Evolutionary conservation across 208 protist species (phyloP).

Genomic region (Vickermania spadyakhi): DNA sequence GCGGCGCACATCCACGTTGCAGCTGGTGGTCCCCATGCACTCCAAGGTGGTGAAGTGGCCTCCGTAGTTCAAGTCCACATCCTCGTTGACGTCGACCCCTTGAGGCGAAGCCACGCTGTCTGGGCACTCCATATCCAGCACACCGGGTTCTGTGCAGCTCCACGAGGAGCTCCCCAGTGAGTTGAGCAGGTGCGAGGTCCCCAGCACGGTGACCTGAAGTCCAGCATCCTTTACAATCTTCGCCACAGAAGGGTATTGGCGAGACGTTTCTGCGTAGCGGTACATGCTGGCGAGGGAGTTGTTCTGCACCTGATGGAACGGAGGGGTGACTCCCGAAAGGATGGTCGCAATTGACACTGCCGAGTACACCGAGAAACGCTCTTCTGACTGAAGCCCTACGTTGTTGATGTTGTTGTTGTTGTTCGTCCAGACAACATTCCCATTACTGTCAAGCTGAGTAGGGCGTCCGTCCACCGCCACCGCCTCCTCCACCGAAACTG

Average conservation of each 20-base stretch:
- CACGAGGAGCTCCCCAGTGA: conserved; percentile 23
- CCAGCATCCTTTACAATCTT: conserved; percentile 33
- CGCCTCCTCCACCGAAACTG: conserved; percentile 32
- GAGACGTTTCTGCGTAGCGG: conserved; percentile 25
- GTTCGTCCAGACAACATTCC: neutral
- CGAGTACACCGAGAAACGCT: conserved; percentile 23
- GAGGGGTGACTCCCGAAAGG: conserved; percentile 44
- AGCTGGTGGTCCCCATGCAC: conserved; percentile 40
- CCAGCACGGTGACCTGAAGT: conserved; percentile 27
- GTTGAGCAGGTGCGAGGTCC: conserved; percentile 44
- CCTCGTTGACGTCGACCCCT: conserved; percentile 7
- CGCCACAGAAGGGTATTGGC: conserved; percentile 36
- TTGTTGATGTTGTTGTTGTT: too few species aligned
- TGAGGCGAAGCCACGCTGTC: neutral
- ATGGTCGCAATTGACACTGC: conserved; percentile 38
- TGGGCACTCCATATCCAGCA: conserved; percentile 70
- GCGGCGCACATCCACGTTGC: conserved; percentile 34
- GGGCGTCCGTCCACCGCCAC: neutral
- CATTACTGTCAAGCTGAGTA: neutral
- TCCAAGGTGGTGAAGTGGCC: conserved; percentile 20
- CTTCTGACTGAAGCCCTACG: conserved; percentile 6
- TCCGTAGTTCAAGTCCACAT: conserved; percentile 11
- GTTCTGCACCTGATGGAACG: conserved; percentile 31
- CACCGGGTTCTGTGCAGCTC: conserved; percentile 33
- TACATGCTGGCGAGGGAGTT: conserved; percentile 26